These are phyloP conservation scores for Irpex sp. DNA, from an alignment of 1,284 basidiomycete genomes.

Conservation along the genomic window DNA sequence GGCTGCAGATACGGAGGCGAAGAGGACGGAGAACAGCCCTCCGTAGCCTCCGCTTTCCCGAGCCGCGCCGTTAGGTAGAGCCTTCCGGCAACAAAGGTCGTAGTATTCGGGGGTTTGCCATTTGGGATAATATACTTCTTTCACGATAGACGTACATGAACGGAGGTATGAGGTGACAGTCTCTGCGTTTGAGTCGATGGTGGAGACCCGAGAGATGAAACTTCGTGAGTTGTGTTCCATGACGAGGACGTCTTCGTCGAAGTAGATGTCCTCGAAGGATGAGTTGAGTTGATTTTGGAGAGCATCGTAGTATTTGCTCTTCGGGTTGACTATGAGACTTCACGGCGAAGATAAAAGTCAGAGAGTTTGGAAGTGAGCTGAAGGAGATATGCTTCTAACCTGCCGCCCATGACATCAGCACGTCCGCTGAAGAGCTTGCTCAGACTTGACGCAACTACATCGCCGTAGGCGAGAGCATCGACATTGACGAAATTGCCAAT, in stretches of 20 bases:
- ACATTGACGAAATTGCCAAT: slow-evolving; percentile 97
- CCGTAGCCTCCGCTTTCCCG: slow-evolving; percentile 60
- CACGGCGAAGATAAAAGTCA: slow-evolving; percentile 1
- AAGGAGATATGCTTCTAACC: slow-evolving; percentile 43
- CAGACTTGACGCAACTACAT: slow-evolving; percentile 92
- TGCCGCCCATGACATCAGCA: slow-evolving; percentile 97
- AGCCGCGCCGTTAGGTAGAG: slow-evolving; percentile 26
- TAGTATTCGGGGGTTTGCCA: slow-evolving; percentile 78
- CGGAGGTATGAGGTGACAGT: slow-evolving; percentile 80
- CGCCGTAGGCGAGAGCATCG: slow-evolving; percentile 85
- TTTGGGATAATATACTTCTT: slow-evolving; percentile 89
- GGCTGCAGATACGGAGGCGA: slow-evolving; percentile 67
- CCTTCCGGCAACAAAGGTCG: slow-evolving; percentile 48
- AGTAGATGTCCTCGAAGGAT: slow-evolving; percentile 86
- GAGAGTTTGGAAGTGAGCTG: slow-evolving; percentile 1
- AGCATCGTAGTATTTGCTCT: slow-evolving; percentile 58
- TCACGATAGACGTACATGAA: slow-evolving; percentile 58
- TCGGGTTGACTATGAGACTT: slow-evolving; percentile 86
- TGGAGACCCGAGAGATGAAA: slow-evolving; percentile 73
- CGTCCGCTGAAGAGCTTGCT: slow-evolving; percentile 96
- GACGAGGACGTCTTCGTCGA: slow-evolving; percentile 90
- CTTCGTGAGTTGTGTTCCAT: slow-evolving; percentile 98
- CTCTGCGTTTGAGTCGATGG: slow-evolving; percentile 84
- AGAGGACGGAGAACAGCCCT: slow-evolving; percentile 90
- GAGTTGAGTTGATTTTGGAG: slow-evolving; percentile 60